Conservation (phyloP, 352 stramenopile species). For the Globisporangium lucens region DNA sequence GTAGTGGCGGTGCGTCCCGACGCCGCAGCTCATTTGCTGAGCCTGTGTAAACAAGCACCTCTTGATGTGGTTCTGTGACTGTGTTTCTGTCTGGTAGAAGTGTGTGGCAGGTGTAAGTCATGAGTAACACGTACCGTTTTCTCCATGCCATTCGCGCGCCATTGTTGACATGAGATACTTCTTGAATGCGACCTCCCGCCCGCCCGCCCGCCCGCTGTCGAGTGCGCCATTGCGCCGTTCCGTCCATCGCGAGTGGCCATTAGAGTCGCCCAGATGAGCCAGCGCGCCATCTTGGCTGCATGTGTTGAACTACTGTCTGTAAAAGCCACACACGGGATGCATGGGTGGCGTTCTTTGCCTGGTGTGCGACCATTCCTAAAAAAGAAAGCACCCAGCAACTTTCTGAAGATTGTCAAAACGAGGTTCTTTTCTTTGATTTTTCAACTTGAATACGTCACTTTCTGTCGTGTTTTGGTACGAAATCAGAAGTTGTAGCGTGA, state of each 20-base stretch:
- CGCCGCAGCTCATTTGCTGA: constrained; percentile 5
- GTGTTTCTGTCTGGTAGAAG: neutral
- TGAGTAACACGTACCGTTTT: neutral
- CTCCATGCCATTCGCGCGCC: neutral
- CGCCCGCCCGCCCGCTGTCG: too few relatives aligned
- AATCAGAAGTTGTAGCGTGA: neutral
- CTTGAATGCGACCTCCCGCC: neutral
- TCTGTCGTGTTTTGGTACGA: neutral
- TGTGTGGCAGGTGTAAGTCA: neutral
- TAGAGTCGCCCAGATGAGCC: neutral
- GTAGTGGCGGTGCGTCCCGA: neutral
- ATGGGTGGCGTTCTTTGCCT: neutral
- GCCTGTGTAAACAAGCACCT: neutral
- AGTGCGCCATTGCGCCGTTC: neutral
- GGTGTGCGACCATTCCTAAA: constrained; percentile 7
- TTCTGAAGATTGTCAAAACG: neutral
- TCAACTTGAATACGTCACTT: too few relatives aligned
- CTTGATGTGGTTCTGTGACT: neutral
- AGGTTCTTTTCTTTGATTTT: neutral
- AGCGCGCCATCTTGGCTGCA: neutral
- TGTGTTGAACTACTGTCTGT: neutral
- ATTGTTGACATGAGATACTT: constrained; percentile 2
- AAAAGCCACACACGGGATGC: neutral
- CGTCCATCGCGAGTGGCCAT: neutral
- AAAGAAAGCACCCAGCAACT: constrained; percentile 5